Base-by-base conservation (phyloP, 2,329 filamentous ascomycete species). In the Stachybotrys elegans region DNA sequence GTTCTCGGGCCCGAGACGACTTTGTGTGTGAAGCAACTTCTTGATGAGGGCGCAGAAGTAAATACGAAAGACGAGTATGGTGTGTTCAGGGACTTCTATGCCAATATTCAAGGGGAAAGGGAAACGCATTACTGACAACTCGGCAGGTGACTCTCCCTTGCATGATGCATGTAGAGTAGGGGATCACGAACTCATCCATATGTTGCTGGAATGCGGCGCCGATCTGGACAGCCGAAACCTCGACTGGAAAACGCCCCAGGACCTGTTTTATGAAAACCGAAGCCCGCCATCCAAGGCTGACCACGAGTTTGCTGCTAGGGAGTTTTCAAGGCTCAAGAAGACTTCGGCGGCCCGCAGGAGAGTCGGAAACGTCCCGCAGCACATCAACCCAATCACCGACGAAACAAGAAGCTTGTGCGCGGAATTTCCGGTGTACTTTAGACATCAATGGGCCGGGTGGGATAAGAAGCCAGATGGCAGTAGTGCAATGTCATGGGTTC, bases 211-310 rank as follows among this genome's bases (percentile, higher is more conserved):
- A 20, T 17, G 36, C 13, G 45, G 45, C 16, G 42, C 45, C 16
- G 45, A 47, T 21, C 31, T 39, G 29, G 45, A 47, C 25, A 34
- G 42, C 22, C 45, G 43, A 21, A 47, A 47, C 31, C 40, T 44
- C 4, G 14, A 47, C 6, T 40, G 25, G 42, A 35, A 42, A 6
- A 47, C 45, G 16, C 42, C 45, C 14, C 38, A 29, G 22, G 45
- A 47, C 20, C 21, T 47, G 17, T 47, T 44, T 14, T 42, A 37
- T 22, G 25, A n/a, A 22, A 37, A 7, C 20, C n/a, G 17, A 9
- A 21, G n/a, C 35, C n/a, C 27, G 41, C 38, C 29, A 32, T 32
- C 29, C 5, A 13, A 32, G 12, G 29, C 29, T 32, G 29, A 32
- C 29, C 17, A 32, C 29, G 29, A 32, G 29, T 32, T 32, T 16